These are phyloP conservation scores for Bacterosira constricta DNA, from an alignment of 108 stramenopile species.

Conservation along the genomic window DNA sequence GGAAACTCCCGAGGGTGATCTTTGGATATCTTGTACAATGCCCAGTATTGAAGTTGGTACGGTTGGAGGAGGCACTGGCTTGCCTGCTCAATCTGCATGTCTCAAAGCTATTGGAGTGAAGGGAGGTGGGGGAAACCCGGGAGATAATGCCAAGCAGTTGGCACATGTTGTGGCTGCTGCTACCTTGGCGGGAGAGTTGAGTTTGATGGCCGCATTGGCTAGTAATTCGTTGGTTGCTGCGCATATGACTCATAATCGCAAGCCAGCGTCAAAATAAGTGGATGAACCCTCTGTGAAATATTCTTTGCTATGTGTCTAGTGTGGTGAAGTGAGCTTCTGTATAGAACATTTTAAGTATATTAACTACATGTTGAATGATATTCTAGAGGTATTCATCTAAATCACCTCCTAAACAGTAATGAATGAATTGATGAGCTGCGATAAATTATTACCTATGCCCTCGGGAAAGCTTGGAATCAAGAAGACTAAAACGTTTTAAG, in stretches of 20 bases:
- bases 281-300: too few relatives aligned
- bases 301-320: too few relatives aligned
- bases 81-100: constrained; percentile 94
- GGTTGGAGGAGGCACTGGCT: constrained; percentile 96
- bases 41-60: constrained; percentile 98
- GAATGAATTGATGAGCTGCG: too few relatives aligned
- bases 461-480: too few relatives aligned
- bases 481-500: too few relatives aligned
- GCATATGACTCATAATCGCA: constrained; percentile 90
- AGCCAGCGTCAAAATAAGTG: constrained; percentile 60
- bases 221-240: constrained; percentile 89
- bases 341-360: too few relatives aligned
- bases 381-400: too few relatives aligned
- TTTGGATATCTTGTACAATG: constrained; percentile 96
- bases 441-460: too few relatives aligned
- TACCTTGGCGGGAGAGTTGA: constrained; percentile 96
- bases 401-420: too few relatives aligned
- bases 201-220: constrained; percentile 94
- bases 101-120: constrained; percentile 92
- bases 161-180: constrained; percentile 95
- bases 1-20: constrained; percentile 84
- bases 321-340: too few relatives aligned
- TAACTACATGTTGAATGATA: too few relatives aligned
- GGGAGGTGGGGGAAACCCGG: constrained; percentile 85
- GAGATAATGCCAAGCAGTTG: constrained; percentile 91